These are phyloP conservation scores for Xenosphaeropsis pyriputrescens DNA, from an alignment of 2,329 filamentous ascomycete species.

Conservation along the genomic window DNA sequence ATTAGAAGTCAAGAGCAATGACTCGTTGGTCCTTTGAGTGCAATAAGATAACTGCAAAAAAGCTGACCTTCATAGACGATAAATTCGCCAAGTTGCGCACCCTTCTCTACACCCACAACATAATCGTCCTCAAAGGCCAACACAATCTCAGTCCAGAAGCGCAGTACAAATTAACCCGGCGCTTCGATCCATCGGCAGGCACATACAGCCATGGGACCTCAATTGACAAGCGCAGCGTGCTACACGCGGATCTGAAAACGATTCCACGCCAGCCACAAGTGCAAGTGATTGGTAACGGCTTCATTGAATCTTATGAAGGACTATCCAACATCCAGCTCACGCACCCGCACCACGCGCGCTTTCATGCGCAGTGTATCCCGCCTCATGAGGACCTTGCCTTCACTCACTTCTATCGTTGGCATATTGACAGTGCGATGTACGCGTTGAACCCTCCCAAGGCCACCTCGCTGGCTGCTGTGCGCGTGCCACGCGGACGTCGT, in stretches of 20 bases:
- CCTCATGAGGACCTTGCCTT: slow-evolving; percentile 40
- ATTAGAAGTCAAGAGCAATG: too few relatives aligned
- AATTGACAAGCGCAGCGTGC: slow-evolving; percentile 50
- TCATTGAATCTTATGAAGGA: slow-evolving; percentile 54
- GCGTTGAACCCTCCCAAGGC: slow-evolving; percentile 60
- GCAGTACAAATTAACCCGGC: slow-evolving; percentile 59
- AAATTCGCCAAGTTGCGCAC: too few relatives aligned
- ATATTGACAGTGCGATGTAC: slow-evolving; percentile 68
- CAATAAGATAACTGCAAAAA: too few relatives aligned
- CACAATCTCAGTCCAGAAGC: slow-evolving; percentile 47
- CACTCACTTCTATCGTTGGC: slow-evolving; percentile 60
- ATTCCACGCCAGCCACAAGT: slow-evolving; percentile 68
- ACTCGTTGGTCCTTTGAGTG: too few relatives aligned
- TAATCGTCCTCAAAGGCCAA: slow-evolving; percentile 60
- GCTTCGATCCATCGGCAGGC: slow-evolving; percentile 51
- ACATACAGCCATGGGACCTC: slow-evolving; percentile 67
- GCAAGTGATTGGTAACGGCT: slow-evolving; percentile 67
- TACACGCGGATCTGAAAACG: slow-evolving; percentile 70
- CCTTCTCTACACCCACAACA: slow-evolving; percentile 47
- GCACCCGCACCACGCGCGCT: slow-evolving; percentile 66
- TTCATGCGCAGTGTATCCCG: slow-evolving; percentile 53
- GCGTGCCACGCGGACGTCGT: slow-evolving; percentile 48
- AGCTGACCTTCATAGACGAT: too few relatives aligned
- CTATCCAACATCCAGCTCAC: slow-evolving; percentile 50
- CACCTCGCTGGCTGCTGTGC: slow-evolving; percentile 58